Conservation (phyloP, 2,329 filamentous ascomycete genomes). For the Aspergillus japonicus region DNA sequence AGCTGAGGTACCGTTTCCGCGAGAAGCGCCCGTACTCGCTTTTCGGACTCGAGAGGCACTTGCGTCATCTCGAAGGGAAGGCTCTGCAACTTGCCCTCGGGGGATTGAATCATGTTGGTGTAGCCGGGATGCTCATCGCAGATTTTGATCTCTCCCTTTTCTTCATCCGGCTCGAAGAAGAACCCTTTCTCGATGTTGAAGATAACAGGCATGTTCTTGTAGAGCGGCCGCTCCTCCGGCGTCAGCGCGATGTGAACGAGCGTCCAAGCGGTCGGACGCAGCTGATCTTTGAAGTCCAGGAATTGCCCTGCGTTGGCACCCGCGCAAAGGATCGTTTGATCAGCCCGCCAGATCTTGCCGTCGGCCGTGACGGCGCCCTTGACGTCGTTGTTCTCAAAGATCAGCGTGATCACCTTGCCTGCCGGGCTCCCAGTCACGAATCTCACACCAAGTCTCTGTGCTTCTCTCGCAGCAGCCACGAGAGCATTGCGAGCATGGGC, state of each 20-base stretch:
- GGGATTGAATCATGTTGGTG: slow-evolving; percentile 44
- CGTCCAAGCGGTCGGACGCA: slow-evolving; percentile 49
- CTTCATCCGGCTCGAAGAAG: slow-evolving; percentile 50
- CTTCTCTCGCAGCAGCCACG: slow-evolving; percentile 46
- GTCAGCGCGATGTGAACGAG: slow-evolving; percentile 48
- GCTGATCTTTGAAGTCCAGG: slow-evolving; percentile 47
- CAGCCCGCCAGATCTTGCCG: slow-evolving; percentile 36
- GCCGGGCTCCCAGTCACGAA: slow-evolving; percentile 45
- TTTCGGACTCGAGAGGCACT: slow-evolving; percentile 48
- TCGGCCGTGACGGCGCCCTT: slow-evolving; percentile 42
- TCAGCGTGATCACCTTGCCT: slow-evolving; percentile 39
- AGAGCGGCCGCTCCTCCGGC: slow-evolving; percentile 42
- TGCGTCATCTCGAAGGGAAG: slow-evolving; percentile 46
- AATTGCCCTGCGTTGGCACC: slow-evolving; percentile 44
- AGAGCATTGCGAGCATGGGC: slow-evolving; percentile 52
- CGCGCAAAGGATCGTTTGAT: slow-evolving; percentile 44
- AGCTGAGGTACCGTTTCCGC: slow-evolving; percentile 55
- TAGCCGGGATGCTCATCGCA: slow-evolving; percentile 58
- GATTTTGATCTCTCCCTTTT: slow-evolving; percentile 37
- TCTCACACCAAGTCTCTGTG: slow-evolving; percentile 45
- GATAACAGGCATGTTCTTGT: slow-evolving; percentile 45
- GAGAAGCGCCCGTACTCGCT: slow-evolving; percentile 49
- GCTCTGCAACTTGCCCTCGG: slow-evolving; percentile 29
- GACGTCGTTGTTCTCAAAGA: slow-evolving; percentile 39
- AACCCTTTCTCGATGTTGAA: slow-evolving; percentile 50